These are phyloP conservation scores for Seiridium unicorne DNA, from an alignment of 2,329 filamentous ascomycete species.

Conservation along the genomic window DNA sequence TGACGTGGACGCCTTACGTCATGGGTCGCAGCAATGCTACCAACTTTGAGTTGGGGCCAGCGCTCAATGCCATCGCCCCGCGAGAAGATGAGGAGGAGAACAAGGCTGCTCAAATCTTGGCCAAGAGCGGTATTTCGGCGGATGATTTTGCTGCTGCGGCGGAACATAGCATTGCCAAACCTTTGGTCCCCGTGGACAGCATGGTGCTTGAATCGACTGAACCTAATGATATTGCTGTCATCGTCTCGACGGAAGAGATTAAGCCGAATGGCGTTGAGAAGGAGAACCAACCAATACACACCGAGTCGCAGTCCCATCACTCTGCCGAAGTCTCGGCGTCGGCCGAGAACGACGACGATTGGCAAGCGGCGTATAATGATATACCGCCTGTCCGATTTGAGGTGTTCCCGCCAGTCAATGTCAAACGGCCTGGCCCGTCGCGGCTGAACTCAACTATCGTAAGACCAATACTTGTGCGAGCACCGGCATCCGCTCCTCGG, in stretches of 20 bases:
- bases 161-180: constrained; percentile 24
- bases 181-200: constrained; percentile 20
- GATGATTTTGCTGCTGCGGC: constrained; percentile 26
- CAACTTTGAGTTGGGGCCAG: constrained; percentile 78
- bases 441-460: constrained; percentile 39
- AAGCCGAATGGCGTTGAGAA: constrained; percentile 25
- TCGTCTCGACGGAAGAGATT: constrained; percentile 14
- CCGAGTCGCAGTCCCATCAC: constrained; percentile 15
- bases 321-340: constrained; percentile 15
- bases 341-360: constrained; percentile 33
- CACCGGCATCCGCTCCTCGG: constrained; percentile 27
- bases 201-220: constrained; percentile 39
- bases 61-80: constrained; percentile 82
- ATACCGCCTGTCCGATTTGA: constrained; percentile 74
- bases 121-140: constrained; percentile 27
- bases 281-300: constrained; percentile 17
- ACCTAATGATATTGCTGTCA: constrained; percentile 28
- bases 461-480: constrained; percentile 21
- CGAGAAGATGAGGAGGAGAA: constrained; percentile 69
- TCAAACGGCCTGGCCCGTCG: constrained; percentile 46
- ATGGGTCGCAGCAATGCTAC: constrained; percentile 86
- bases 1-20: constrained; percentile 95
- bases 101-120: constrained; percentile 32
- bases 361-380: constrained; percentile 47
- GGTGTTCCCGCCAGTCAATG: constrained; percentile 67